These are phyloP conservation scores for Fusarium nurragi DNA, from an alignment of 2,329 filamentous ascomycete species.

Conservation along the genomic window DNA sequence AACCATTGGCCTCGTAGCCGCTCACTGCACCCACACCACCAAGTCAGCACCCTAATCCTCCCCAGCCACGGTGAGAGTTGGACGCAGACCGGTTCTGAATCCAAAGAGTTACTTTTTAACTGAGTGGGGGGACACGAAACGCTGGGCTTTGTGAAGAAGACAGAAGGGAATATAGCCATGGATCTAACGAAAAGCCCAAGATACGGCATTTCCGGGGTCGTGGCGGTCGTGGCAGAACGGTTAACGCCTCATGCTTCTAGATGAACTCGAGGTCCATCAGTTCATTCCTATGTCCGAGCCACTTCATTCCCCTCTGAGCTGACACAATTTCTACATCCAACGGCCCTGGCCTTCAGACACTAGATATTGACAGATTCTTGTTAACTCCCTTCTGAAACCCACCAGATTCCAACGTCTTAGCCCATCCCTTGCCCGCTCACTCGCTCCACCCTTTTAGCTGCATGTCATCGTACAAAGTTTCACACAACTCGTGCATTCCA, in stretches of 20 bases:
- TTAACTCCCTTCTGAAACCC: conserved; percentile 16
- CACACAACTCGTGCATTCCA: conserved; percentile 18
- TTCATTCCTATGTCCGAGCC: not conserved
- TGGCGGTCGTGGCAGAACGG: not conserved
- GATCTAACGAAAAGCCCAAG: not conserved
- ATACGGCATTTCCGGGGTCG: not conserved
- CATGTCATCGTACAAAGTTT: conserved; percentile 31
- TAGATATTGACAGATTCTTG: not conserved
- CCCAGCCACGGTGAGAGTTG: not conserved
- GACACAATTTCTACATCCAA: not conserved
- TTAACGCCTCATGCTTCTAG: not conserved
- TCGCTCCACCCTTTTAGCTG: conserved; percentile 7
- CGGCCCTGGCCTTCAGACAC: not conserved
- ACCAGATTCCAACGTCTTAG: conserved; percentile 26
- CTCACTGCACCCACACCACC: conserved; percentile 37
- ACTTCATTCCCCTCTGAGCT: not conserved
- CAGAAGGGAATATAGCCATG: not conserved
- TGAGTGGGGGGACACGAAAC: not conserved
- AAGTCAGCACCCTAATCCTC: conserved; percentile 2
- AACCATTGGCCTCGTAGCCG: conserved; percentile 41
- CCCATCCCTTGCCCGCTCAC: not conserved
- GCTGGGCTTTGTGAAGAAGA: not conserved
- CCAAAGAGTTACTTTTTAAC: not conserved
- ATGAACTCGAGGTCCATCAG: not conserved
- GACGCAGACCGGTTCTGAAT: not conserved